Evolutionary conservation across 176 grass and related monocot genomes (phyloP).

Genomic region (Hsuehochloa calcarea): DNA sequence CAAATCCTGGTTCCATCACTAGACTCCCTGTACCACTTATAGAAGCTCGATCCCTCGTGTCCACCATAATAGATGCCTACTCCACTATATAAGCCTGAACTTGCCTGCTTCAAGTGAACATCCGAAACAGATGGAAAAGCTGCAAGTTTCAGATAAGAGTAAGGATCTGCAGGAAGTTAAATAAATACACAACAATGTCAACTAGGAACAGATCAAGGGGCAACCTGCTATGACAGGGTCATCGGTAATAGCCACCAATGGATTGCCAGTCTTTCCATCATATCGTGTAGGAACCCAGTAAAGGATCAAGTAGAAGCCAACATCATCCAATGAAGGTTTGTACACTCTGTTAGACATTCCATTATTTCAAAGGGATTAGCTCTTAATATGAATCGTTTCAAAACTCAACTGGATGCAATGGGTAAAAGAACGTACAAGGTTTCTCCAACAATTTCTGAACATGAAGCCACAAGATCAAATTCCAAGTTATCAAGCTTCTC

Average conservation of each 20-base stretch:
- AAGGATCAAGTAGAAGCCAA: slow-evolving; percentile 76
- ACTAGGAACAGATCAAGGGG: slow-evolving; percentile 21
- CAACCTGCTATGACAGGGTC: slow-evolving; percentile 93
- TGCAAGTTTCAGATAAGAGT: slow-evolving; percentile 44
- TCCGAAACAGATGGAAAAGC: slow-evolving; percentile 75
- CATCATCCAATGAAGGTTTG: slow-evolving; percentile 70
- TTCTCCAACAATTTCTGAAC: slow-evolving; percentile 60
- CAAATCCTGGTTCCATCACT: slow-evolving; percentile 70
- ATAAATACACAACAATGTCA: slow-evolving; percentile 8
- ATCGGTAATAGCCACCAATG: slow-evolving; percentile 53
- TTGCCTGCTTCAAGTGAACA: slow-evolving; percentile 69
- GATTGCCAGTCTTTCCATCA: slow-evolving; percentile 76
- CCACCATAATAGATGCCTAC: slow-evolving; percentile 94
- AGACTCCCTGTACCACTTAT: slow-evolving; percentile 82
- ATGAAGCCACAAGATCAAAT: slow-evolving; percentile 46
- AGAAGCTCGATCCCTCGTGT: slow-evolving; percentile 83
- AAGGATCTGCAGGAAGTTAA: slow-evolving; percentile 30
- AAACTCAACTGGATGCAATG: slow-evolving; percentile 26
- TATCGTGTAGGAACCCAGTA: slow-evolving; percentile 77
- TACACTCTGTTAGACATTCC: slow-evolving; percentile 70
- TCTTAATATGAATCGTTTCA: slow-evolving; percentile 11
- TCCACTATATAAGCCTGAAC: slow-evolving; percentile 59
- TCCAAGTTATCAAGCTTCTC: slow-evolving; percentile 56
- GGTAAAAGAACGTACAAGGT: slow-evolving; percentile 55
- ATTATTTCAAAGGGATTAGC: slow-evolving; percentile 26